These are phyloP conservation scores for Collybia nuda DNA, from an alignment of 768 basidiomycete species.

Conservation along the genomic window DNA sequence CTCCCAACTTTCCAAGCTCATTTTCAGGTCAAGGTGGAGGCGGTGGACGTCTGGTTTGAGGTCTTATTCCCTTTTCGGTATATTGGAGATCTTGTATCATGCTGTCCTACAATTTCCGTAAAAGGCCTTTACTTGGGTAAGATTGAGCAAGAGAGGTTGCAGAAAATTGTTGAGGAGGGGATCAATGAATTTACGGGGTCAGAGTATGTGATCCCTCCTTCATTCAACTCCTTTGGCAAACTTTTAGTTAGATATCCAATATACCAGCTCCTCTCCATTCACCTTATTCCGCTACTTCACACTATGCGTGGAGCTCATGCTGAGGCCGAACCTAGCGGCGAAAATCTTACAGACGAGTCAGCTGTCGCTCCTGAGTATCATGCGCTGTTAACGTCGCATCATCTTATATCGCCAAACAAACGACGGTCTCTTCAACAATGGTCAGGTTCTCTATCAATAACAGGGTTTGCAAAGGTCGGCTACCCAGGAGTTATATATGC, in stretches of 20 bases:
- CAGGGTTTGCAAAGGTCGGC: constrained; percentile 74
- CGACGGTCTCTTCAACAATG: constrained; percentile 56
- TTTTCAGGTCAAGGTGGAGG: constrained; percentile 32
- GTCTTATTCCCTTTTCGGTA: constrained; percentile 17
- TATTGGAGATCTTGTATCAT: constrained; percentile 5
- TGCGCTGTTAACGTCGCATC: constrained; percentile 72
- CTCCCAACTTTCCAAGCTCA: constrained; percentile 21
- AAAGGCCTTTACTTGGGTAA: constrained; percentile 48
- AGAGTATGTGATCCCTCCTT: constrained; percentile 23
- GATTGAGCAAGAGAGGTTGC: constrained; percentile 50
- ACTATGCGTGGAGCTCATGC: constrained; percentile 22
- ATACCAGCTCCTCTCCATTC: constrained; percentile 57
- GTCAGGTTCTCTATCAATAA: constrained; percentile 50
- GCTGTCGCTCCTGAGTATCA: constrained; percentile 37
- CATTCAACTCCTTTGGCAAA: not conserved
- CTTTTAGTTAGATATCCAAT: constrained; percentile 48
- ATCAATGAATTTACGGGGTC: constrained; percentile 31
- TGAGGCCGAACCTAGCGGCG: not conserved
- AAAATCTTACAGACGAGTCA: not conserved
- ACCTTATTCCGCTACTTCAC: constrained; percentile 59
- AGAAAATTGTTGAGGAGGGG: constrained; percentile 34
- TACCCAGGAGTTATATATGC: constrained; percentile 77
- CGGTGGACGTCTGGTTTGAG: constrained; percentile 36
- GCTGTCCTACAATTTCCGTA: constrained; percentile 30
- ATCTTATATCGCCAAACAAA: constrained; percentile 65